phyloP scores from a whole-genome alignment of 495 filamentous ascomycete genomes.

The Penicillium soppii region DNA sequence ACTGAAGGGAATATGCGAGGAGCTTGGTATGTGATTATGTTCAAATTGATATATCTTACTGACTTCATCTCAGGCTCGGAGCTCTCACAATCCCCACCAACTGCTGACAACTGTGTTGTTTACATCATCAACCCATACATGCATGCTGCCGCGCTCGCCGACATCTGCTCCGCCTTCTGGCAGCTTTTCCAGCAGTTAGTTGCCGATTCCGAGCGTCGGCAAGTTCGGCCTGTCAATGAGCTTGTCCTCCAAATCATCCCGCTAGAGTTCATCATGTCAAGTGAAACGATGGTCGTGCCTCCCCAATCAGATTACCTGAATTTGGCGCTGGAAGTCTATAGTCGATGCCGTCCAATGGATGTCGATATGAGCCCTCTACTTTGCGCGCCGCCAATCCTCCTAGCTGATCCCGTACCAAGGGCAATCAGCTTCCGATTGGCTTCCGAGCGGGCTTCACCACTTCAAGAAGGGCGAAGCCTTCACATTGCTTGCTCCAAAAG shows the following conservation, averaged over 20 bases:
- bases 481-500: constrained; percentile 86
- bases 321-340: constrained; percentile 83
- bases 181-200: constrained; percentile 70
- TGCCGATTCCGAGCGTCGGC: constrained; percentile 45
- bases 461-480: constrained; percentile 81
- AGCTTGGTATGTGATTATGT: constrained; percentile 37
- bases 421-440: constrained; percentile 78
- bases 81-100: constrained; percentile 43
- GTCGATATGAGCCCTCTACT: constrained; percentile 29
- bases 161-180: constrained; percentile 78
- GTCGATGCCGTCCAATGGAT: constrained; percentile 68
- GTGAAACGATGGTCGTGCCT: constrained; percentile 63
- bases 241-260: constrained; percentile 84
- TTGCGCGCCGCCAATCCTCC: constrained; percentile 69
- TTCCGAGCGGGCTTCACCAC: constrained; percentile 51
- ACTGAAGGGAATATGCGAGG: constrained; percentile 39
- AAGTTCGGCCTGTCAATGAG: constrained; percentile 57
- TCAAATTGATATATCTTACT: constrained; percentile 22
- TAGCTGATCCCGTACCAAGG: constrained; percentile 71
- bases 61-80: constrained; percentile 33
- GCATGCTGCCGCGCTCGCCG: constrained; percentile 61
- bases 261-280: constrained; percentile 64
- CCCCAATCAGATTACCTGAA: constrained; percentile 63
- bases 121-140: constrained; percentile 81
- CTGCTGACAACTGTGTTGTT: constrained; percentile 71